Evolutionary conservation across 805 yeast genomes (phyloP).

Genomic region (Saccharomyces kudriavzevii): DNA sequence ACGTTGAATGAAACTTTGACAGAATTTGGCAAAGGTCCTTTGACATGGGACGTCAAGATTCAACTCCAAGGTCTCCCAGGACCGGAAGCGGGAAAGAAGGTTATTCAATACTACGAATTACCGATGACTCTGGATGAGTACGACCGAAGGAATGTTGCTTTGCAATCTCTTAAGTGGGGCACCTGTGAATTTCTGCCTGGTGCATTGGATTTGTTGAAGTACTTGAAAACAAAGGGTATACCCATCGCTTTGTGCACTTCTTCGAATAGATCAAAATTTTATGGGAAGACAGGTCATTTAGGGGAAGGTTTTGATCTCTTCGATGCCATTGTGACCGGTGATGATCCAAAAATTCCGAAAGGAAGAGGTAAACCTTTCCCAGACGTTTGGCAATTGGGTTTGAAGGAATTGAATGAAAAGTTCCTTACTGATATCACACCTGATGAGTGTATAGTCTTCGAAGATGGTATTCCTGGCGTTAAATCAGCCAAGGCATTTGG

Average conservation of each 20-base stretch:
- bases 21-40: slow-evolving; percentile 64
- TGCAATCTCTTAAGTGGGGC: slow-evolving; percentile 54
- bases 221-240: slow-evolving; percentile 42
- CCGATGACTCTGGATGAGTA: slow-evolving; percentile 63
- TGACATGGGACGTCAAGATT: slow-evolving; percentile 86
- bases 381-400: slow-evolving; percentile 82
- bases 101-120: slow-evolving; percentile 61
- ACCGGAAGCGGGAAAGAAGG: slow-evolving; percentile 52
- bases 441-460: slow-evolving; percentile 81
- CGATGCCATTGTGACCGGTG: slow-evolving; percentile 77
- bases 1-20: slow-evolving; percentile 61
- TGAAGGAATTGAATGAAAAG: slow-evolving; percentile 60
- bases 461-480: slow-evolving; percentile 93
- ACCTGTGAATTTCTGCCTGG: slow-evolving; percentile 71
- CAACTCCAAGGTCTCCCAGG: slow-evolving; percentile 91
- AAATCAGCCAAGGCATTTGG: slow-evolving; percentile 76
- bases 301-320: slow-evolving; percentile 56
- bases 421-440: slow-evolving; percentile 42
- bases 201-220: slow-evolving; percentile 57
- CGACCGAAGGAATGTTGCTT: slow-evolving; percentile 40
- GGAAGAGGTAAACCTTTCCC: slow-evolving; percentile 94
- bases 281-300: slow-evolving; percentile 68
- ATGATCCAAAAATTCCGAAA: slow-evolving; percentile 69
- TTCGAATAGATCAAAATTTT: slow-evolving; percentile 52
- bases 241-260: slow-evolving; percentile 93